phyloP scores from a whole-genome alignment of 2,329 filamentous ascomycete species.

The Ophiostoma sp. region DNA sequence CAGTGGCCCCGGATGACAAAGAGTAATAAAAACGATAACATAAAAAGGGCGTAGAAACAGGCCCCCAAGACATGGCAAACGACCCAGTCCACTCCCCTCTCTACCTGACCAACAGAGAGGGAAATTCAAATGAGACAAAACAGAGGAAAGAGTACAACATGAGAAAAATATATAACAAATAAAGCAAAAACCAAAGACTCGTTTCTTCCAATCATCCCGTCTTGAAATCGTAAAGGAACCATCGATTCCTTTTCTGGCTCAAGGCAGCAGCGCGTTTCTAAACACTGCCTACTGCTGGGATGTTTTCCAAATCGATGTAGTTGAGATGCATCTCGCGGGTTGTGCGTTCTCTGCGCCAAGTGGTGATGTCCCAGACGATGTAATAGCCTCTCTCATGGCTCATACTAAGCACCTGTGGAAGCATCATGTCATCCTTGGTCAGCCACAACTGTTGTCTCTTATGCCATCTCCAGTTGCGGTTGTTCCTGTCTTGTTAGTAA shows the following conservation, averaged over 20 bases:
- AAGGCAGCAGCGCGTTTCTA: neutral
- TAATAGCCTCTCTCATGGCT: conserved; percentile 61
- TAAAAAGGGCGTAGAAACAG: neutral
- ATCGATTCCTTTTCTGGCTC: no score
- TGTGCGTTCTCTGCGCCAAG: conserved; percentile 55
- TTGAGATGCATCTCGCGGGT: conserved; percentile 52
- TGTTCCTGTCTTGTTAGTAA: conserved; percentile 42
- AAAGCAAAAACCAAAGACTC: neutral
- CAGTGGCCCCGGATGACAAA: neutral
- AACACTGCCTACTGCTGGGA: conserved; percentile 19
- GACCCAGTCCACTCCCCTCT: neutral
- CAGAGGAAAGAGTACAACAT: neutral
- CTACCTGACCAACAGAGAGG: neutral
- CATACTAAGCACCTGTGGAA: conserved; percentile 53
- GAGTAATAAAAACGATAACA: conserved; percentile 1
- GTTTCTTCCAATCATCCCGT: neutral
- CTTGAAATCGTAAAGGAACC: neutral
- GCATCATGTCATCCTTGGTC: conserved; percentile 62
- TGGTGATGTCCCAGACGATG: conserved; percentile 58
- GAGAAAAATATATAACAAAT: neutral
- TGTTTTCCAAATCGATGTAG: conserved; percentile 57
- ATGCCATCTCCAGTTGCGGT: conserved; percentile 63
- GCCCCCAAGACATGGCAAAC: conserved; percentile 8
- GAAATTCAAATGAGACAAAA: neutral
- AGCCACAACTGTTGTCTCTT: conserved; percentile 62